A percentile compares a stretch with the other conserved stretches of the same genome.
Conservation (phyloP, 1,139 yeast genomes). For the Pichia sp. region DNA sequence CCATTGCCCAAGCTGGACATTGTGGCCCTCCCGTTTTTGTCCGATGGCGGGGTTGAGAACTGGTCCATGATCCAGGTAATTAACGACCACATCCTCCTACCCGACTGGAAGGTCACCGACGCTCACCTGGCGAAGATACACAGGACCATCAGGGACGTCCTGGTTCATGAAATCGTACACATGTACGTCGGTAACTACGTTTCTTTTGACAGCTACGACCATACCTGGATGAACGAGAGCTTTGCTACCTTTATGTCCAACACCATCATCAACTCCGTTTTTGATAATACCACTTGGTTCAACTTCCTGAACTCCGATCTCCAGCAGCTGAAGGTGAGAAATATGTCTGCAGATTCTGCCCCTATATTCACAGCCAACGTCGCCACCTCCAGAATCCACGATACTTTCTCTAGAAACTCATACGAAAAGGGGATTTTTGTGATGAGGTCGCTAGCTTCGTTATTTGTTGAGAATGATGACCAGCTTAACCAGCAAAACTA, state of each 20-base stretch:
- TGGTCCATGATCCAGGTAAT: constrained; percentile 65
- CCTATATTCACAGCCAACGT: constrained; percentile 31
- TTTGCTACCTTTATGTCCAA: constrained; percentile 58
- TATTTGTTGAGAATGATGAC: constrained; percentile 34
- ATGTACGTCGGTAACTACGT: constrained; percentile 73
- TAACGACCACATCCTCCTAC: constrained; percentile 45
- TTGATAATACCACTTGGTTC: constrained; percentile 33
- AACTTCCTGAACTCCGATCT: constrained; percentile 36
- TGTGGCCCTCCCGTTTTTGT: constrained; percentile 61
- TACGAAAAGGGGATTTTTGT: constrained; percentile 65
- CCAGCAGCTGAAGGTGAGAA: constrained; percentile 40
- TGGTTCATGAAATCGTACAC: constrained; percentile 69
- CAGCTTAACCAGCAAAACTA: constrained; percentile 31
- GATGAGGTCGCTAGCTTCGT: constrained; percentile 50
- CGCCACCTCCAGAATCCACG: constrained; percentile 36
- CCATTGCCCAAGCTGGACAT: constrained; percentile 64
- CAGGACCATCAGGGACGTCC: constrained; percentile 44
- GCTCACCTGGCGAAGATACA: constrained; percentile 21
- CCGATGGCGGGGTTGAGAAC: constrained; percentile 78
- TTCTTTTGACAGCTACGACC: constrained; percentile 62
- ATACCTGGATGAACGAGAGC: constrained; percentile 70
- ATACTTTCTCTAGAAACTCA: constrained; percentile 50
- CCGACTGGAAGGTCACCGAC: constrained; percentile 30
- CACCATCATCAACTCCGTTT: constrained; percentile 20
- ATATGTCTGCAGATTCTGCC: constrained; percentile 33